Evolutionary conservation across 192 early-diverging fungal genomes (phyloP).

Genomic region (Backusella luteola): DNA sequence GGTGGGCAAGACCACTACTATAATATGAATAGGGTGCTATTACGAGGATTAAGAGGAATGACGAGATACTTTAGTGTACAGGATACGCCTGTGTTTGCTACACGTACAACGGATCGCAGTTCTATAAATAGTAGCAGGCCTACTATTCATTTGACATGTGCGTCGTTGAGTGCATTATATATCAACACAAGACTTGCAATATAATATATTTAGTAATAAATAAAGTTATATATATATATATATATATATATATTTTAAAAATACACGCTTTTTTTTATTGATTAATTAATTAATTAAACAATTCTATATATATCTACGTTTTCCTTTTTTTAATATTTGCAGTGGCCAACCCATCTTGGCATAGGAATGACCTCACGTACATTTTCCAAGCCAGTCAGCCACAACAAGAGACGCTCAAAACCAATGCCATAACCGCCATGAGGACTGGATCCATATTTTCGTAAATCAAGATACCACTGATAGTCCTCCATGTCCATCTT

Average conservation of each 20-base stretch:
- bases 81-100: not conserved
- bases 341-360: conserved; percentile 50
- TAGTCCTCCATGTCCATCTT: conserved; percentile 64
- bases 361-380: conserved; percentile 69
- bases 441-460: conserved; percentile 78
- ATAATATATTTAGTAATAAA: not conserved
- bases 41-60: not conserved
- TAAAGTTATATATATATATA: too few relatives aligned
- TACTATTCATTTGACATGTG: not conserved
- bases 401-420: conserved; percentile 78
- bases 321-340: conserved; percentile 43
- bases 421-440: conserved; percentile 93
- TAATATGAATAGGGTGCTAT: not conserved
- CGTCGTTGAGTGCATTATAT: not conserved
- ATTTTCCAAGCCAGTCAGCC: conserved; percentile 77
- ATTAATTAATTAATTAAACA: not conserved
- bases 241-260: not conserved
- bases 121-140: not conserved
- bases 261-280: not conserved
- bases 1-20: not conserved
- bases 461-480: conserved; percentile 84
- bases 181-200: not conserved
- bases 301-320: not conserved
- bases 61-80: not conserved
- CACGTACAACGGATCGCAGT: not conserved